Evolutionary conservation across 179 eudicot genomes (phyloP).

Genomic region (Dionaea muscipula): DNA sequence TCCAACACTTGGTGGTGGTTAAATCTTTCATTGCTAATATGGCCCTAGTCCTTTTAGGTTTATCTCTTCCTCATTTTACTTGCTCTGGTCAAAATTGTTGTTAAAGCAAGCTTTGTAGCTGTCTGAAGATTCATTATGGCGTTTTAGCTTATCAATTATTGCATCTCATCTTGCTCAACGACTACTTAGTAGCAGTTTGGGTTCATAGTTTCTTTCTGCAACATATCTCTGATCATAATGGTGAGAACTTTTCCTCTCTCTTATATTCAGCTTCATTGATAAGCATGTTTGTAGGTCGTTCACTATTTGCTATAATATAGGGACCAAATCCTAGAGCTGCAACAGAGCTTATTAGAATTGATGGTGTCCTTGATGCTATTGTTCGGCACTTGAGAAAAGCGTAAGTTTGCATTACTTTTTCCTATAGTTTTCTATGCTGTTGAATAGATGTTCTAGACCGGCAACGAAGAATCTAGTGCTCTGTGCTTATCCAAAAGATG

Average conservation of each 20-base stretch:
- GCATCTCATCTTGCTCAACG: too few relatives aligned
- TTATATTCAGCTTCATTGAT: not conserved
- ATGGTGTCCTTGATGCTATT: constrained; percentile 71
- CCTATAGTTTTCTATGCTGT: constrained; percentile 6
- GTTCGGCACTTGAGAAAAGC: constrained; percentile 63
- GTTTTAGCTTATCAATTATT: too few relatives aligned
- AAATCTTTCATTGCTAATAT: not conserved
- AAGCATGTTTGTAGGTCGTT: constrained; percentile 7
- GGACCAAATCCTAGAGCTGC: constrained; percentile 93
- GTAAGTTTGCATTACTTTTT: constrained; percentile 32
- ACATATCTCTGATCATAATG: not conserved
- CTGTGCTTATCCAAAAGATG: too few relatives aligned
- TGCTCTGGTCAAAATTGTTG: not conserved
- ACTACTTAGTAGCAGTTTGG: too few relatives aligned
- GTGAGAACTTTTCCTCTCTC: not conserved
- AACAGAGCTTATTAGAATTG: constrained; percentile 63
- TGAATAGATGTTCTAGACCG: too few relatives aligned
- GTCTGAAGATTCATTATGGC: too few relatives aligned
- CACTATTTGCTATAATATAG: constrained; percentile 28
- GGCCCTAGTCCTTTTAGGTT: not conserved
- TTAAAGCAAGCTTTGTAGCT: not conserved
- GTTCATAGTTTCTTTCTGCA: not conserved
- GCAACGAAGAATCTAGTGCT: too few relatives aligned
- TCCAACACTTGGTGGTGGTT: too few relatives aligned
- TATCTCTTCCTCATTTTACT: not conserved